These are phyloP conservation scores for Candida alai DNA, from an alignment of 805 yeast genomes.

Conservation along the genomic window DNA sequence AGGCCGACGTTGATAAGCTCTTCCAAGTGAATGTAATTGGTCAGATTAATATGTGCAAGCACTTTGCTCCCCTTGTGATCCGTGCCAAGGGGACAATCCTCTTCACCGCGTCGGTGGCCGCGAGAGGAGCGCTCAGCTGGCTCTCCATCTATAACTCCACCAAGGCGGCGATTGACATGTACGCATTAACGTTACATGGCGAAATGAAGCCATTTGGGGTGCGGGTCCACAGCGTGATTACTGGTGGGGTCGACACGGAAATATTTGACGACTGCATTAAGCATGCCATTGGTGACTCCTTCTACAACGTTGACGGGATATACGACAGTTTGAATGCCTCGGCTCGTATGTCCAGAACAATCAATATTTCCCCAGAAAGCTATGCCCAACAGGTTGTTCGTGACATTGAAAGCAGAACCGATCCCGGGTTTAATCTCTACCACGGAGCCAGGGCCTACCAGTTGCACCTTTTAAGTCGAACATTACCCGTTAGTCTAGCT, in stretches of 20 bases:
- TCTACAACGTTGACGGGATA: constrained; percentile 20
- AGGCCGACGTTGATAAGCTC: constrained; percentile 15
- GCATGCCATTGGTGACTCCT: constrained; percentile 11
- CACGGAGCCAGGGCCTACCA: constrained; percentile 21
- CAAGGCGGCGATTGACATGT: constrained; percentile 35
- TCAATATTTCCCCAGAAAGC: constrained; percentile 17
- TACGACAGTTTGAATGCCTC: constrained; percentile 17
- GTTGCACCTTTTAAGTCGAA: constrained; percentile 15
- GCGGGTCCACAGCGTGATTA: constrained; percentile 30
- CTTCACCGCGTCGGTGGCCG: constrained; percentile 34
- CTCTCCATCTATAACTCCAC: constrained; percentile 28
- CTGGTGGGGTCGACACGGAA: constrained; percentile 37
- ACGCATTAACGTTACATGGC: constrained; percentile 26
- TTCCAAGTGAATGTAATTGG: constrained; percentile 37
- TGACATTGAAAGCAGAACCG: constrained; percentile 14
- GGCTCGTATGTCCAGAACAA: constrained; percentile 20
- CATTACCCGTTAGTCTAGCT: constrained; percentile 23
- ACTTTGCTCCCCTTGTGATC: constrained; percentile 28
- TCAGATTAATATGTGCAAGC: constrained; percentile 31
- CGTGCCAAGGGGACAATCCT: constrained; percentile 30
- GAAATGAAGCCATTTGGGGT: constrained; percentile 37
- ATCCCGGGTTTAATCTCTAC: constrained; percentile 27
- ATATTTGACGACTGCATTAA: constrained; percentile 18
- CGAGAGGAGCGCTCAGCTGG: constrained; percentile 29
- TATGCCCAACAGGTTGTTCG: constrained; percentile 24